These are phyloP conservation scores for Mycena floridula DNA, from an alignment of 768 basidiomycete species.

Conservation along the genomic window DNA sequence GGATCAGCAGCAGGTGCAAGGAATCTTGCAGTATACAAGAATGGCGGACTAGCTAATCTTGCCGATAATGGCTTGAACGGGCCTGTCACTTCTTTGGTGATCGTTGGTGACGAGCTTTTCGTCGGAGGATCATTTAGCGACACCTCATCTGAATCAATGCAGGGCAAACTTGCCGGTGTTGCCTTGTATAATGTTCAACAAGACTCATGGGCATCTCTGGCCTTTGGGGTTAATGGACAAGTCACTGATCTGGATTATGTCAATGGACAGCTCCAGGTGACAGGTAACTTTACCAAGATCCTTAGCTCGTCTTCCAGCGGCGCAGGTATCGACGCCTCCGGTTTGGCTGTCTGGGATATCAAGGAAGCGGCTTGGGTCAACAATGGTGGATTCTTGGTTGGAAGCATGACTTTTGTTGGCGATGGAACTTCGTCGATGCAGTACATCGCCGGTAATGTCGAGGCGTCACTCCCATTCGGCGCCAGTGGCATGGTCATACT, in stretches of 20 bases:
- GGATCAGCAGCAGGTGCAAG: constrained; percentile 48
- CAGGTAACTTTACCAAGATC: constrained; percentile 68
- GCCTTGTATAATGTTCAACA: constrained; percentile 65
- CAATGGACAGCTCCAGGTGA: constrained; percentile 50
- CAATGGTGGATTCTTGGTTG: constrained; percentile 67
- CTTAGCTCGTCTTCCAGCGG: constrained; percentile 24
- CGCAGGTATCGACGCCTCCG: constrained; percentile 36
- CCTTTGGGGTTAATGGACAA: constrained; percentile 68
- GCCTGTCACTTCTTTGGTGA: constrained; percentile 59
- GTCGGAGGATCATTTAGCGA: constrained; percentile 87
- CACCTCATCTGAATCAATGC: constrained; percentile 47
- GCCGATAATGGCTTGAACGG: constrained; percentile 75
- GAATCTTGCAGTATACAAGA: constrained; percentile 72
- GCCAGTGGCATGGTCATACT: constrained; percentile 78
- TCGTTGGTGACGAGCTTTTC: constrained; percentile 60
- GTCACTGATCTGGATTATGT: constrained; percentile 57
- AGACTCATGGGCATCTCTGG: constrained; percentile 63
- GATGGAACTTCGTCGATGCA: constrained; percentile 59
- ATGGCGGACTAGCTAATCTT: constrained; percentile 46
- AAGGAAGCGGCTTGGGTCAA: constrained; percentile 59
- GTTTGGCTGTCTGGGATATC: constrained; percentile 75
- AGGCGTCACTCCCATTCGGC: constrained; percentile 53
- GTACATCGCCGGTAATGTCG: constrained; percentile 65
- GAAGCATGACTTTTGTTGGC: constrained; percentile 62
- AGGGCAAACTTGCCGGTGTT: constrained; percentile 49